phyloP scores from a whole-genome alignment of 805 yeast species.

The Saturnispora zaruensis region DNA sequence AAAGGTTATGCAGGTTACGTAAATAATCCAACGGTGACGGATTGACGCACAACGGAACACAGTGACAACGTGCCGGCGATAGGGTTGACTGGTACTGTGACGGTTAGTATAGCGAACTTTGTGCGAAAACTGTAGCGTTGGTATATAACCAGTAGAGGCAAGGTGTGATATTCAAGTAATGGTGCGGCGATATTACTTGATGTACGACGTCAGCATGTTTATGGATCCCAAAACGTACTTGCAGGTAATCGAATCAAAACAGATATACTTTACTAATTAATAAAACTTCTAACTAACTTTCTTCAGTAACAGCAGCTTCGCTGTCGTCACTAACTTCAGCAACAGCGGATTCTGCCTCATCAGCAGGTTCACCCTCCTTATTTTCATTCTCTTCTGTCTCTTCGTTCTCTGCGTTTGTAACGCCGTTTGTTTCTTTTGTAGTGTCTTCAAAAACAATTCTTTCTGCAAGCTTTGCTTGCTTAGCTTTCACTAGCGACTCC shows the following conservation, averaged over 20 bases:
- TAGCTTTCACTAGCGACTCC: conserved; percentile 38
- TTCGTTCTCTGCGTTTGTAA: conserved; percentile 11
- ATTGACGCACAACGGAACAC: too few species aligned
- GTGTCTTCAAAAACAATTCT: conserved; percentile 42
- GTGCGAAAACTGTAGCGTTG: too few species aligned
- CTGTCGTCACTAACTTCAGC: too few species aligned
- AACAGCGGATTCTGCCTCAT: conserved; percentile 13
- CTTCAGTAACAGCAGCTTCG: conserved; percentile 16
- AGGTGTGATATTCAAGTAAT: too few species aligned
- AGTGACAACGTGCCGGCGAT: too few species aligned
- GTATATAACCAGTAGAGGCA: too few species aligned
- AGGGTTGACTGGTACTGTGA: too few species aligned
- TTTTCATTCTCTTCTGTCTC: conserved; percentile 8
- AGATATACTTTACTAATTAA: not conserved
- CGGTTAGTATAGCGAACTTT: too few species aligned
- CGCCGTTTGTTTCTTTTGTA: conserved; percentile 19
- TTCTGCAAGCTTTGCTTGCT: conserved; percentile 51
- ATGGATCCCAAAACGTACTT: not conserved
- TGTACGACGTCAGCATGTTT: too few species aligned
- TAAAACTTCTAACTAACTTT: not conserved
- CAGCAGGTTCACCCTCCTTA: conserved; percentile 15
- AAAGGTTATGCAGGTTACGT: not conserved
- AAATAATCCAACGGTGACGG: too few species aligned
- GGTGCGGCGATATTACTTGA: too few species aligned
- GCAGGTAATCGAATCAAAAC: not conserved